These are phyloP conservation scores for Hypoxylon cercidicola DNA, from an alignment of 495 filamentous ascomycete species.

Conservation along the genomic window DNA sequence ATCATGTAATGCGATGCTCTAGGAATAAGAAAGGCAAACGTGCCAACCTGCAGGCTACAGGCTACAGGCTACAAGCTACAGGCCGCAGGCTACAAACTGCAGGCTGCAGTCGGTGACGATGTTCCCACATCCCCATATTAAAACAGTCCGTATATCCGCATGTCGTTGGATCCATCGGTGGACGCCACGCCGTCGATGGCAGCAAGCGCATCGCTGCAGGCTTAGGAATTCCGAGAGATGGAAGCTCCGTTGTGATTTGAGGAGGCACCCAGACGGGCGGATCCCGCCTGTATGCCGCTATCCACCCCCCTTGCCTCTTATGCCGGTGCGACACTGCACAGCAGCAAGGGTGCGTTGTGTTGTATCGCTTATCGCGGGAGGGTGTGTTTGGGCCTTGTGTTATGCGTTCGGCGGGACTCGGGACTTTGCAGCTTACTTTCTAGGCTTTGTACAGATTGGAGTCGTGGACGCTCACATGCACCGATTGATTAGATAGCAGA, in stretches of 20 bases:
- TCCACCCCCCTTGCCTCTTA: constrained; percentile 8
- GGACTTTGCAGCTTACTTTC: constrained; percentile 36
- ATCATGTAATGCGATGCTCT: constrained; percentile 29
- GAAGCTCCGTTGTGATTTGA: constrained; percentile 35
- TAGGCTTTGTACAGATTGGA: constrained; percentile 35
- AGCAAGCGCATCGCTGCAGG: constrained; percentile 24
- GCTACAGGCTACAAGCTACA: too few species aligned
- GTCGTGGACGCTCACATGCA: constrained; percentile 24
- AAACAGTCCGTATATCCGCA: not conserved
- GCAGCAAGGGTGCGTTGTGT: constrained; percentile 23
- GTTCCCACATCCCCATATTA: constrained; percentile 13
- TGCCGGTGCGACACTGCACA: constrained; percentile 11
- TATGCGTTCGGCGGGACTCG: constrained; percentile 3
- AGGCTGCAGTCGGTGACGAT: constrained; percentile 15
- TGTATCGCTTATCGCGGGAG: constrained; percentile 42
- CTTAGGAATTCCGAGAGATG: constrained; percentile 21
- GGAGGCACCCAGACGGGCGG: constrained; percentile 24
- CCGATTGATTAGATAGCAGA: constrained; percentile 42
- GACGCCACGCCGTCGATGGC: constrained; percentile 37
- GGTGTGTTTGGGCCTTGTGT: constrained; percentile 28
- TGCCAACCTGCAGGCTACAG: too few species aligned
- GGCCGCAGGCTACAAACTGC: constrained; percentile 29
- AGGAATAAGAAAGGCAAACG: constrained; percentile 18
- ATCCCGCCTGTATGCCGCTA: constrained; percentile 35
- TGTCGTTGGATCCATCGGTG: constrained; percentile 17